These are phyloP conservation scores for Skeletonema potamos DNA, from an alignment of 108 stramenopile genomes.

Conservation along the genomic window DNA sequence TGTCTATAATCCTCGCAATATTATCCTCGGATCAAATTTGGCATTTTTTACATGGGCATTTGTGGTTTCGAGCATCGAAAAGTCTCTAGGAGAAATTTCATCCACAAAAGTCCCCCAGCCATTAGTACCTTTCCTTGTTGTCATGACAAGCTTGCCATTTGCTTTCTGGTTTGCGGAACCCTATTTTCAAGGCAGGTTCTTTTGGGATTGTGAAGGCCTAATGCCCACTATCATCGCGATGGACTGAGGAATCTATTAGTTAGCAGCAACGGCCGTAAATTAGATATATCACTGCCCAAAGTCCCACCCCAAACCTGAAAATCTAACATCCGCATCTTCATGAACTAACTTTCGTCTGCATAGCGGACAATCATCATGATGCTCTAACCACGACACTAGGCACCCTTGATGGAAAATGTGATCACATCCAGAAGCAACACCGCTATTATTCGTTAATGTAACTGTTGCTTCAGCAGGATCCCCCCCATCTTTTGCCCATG, in stretches of 20 bases:
- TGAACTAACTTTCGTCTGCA: constrained; percentile 47
- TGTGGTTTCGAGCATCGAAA: constrained; percentile 30
- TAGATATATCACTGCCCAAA: neutral
- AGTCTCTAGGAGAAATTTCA: constrained; percentile 10
- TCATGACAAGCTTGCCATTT: constrained; percentile 40
- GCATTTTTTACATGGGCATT: constrained; percentile 59
- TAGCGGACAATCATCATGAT: constrained; percentile 45
- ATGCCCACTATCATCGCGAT: neutral
- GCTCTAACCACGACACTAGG: constrained; percentile 32
- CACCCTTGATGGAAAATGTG: constrained; percentile 50
- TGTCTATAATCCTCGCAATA: neutral
- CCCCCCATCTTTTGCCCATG: constrained; percentile 47
- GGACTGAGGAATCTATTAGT: neutral
- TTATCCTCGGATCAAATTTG: constrained; percentile 22
- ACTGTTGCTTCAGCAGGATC: constrained; percentile 1
- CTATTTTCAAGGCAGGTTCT: constrained; percentile 1
- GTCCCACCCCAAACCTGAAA: constrained; percentile 12
- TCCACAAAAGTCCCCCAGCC: constrained; percentile 16
- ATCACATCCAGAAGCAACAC: constrained; percentile 22
- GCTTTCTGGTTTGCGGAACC: constrained; percentile 42
- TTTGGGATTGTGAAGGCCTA: constrained; percentile 1
- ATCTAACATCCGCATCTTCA: constrained; percentile 35
- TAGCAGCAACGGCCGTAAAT: neutral
- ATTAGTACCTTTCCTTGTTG: constrained; percentile 21
- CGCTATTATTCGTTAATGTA: neutral